These are phyloP conservation scores for Geoglossum cookeanum DNA, from an alignment of 2,329 filamentous ascomycete species.

Conservation along the genomic window DNA sequence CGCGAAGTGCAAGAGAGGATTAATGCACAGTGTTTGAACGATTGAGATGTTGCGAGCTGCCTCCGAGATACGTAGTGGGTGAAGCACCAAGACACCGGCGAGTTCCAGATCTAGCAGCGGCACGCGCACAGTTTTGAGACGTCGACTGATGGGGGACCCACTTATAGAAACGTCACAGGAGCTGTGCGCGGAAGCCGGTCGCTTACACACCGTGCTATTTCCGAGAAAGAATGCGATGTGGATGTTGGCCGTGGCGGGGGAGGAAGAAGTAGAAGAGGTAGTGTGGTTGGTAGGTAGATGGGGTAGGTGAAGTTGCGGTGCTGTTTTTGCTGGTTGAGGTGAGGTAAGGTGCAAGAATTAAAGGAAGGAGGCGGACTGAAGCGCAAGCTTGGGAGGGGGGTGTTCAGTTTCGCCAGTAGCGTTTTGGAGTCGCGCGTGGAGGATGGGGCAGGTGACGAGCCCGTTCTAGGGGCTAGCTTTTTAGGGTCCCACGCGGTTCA, in stretches of 20 bases:
- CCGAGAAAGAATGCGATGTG: neutral
- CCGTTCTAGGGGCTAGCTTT: neutral
- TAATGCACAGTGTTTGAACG: neutral
- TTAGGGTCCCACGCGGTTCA: neutral
- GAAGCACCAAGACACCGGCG: neutral
- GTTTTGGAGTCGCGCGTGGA: neutral
- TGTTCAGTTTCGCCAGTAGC: conserved; percentile 1
- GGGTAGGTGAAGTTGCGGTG: neutral
- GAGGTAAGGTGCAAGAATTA: conserved; percentile 2
- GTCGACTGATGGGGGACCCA: neutral
- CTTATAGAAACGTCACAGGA: conserved; percentile 1
- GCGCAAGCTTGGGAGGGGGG: neutral
- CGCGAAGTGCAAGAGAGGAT: neutral
- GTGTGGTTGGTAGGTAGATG: neutral
- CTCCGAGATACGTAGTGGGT: neutral
- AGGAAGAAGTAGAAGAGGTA: neutral
- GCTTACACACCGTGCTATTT: neutral
- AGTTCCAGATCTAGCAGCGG: conserved; percentile 2
- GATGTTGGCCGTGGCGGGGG: neutral
- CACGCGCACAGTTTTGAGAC: conserved; percentile 5
- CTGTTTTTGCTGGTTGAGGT: neutral
- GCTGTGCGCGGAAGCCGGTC: neutral
- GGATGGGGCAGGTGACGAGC: conserved; percentile 2
- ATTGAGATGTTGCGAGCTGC: neutral
- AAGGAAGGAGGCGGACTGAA: conserved; percentile 1